Percentiles rank a stretch among this genome's conserved stretches.
phyloP scores from a whole-genome alignment of 768 basidiomycete species.

The Suillus ampliporus region DNA sequence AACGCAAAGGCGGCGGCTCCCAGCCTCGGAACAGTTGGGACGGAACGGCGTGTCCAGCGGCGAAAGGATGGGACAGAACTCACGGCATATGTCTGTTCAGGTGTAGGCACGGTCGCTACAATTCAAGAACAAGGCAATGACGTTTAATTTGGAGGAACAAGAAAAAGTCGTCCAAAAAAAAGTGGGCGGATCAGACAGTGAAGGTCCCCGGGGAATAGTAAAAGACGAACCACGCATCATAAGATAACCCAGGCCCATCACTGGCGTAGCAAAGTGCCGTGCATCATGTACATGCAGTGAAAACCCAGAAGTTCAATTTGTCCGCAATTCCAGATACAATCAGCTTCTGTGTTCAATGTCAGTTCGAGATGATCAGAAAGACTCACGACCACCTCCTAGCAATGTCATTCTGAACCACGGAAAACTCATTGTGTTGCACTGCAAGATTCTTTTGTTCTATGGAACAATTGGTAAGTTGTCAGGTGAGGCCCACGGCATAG shows the following conservation, averaged over 20 bases:
- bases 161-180: slow-evolving; percentile 13
- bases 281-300: slow-evolving; percentile 1
- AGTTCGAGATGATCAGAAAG: slow-evolving; percentile 4
- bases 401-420: slow-evolving; percentile 63
- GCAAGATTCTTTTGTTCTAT: neutral
- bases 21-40: neutral
- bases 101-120: slow-evolving; percentile 41
- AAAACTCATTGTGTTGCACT: slow-evolving; percentile 53
- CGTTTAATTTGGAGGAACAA: neutral
- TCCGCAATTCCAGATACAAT: neutral
- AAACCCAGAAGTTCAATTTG: slow-evolving; percentile 1
- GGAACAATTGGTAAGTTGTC: neutral
- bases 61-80: slow-evolving; percentile 18
- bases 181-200: slow-evolving; percentile 17
- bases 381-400: slow-evolving; percentile 54
- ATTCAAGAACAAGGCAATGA: slow-evolving; percentile 13
- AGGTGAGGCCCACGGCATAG: neutral
- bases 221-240: slow-evolving; percentile 61
- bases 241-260: slow-evolving; percentile 60
- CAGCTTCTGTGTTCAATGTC: neutral
- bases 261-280: slow-evolving; percentile 35
- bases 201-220: slow-evolving; percentile 14
- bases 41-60: neutral
- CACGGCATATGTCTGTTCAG: slow-evolving; percentile 42
- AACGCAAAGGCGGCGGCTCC: neutral